phyloP scores from a whole-genome alignment of 257 asterid species.

The Anisodus tanguticus region DNA sequence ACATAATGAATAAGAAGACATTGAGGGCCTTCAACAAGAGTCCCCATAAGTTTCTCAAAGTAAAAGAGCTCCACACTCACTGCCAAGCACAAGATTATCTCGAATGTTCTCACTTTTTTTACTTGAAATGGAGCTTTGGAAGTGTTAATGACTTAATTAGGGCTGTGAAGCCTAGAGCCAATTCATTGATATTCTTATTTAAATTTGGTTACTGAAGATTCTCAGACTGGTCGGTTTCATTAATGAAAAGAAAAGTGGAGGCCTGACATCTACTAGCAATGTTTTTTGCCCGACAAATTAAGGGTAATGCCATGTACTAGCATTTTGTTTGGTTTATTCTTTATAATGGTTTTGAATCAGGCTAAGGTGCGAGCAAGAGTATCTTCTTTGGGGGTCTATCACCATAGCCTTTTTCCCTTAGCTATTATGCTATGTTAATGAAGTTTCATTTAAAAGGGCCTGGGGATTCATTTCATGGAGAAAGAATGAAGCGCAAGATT shows the following conservation, averaged over 20 bases:
- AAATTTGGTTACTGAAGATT: background rate
- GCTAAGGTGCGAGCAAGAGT: constrained; percentile 15
- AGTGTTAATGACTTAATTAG: constrained; percentile 13
- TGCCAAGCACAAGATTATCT: constrained; percentile 15
- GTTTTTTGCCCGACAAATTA: background rate
- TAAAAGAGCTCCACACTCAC: constrained; percentile 8
- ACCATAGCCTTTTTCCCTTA: constrained; percentile 2
- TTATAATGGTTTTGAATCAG: background rate
- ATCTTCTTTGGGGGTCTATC: background rate
- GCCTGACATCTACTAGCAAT: background rate
- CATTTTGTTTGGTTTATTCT: background rate
- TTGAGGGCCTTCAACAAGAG: background rate
- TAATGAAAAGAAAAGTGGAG: background rate
- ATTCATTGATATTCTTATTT: background rate
- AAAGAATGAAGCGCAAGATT: background rate
- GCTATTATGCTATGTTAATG: background rate
- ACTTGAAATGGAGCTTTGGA: constrained; percentile 1
- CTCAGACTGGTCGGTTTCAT: background rate
- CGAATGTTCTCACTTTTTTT: background rate
- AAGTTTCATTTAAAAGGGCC: constrained; percentile 12
- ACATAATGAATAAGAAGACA: background rate
- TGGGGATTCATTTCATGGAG: constrained; percentile 12
- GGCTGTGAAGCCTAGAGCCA: constrained; percentile 5
- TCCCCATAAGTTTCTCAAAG: constrained; percentile 16
- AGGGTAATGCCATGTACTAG: background rate